These are phyloP conservation scores for Entomortierella beljakovae DNA, from an alignment of 192 early-diverging fungal genomes.

Conservation along the genomic window DNA sequence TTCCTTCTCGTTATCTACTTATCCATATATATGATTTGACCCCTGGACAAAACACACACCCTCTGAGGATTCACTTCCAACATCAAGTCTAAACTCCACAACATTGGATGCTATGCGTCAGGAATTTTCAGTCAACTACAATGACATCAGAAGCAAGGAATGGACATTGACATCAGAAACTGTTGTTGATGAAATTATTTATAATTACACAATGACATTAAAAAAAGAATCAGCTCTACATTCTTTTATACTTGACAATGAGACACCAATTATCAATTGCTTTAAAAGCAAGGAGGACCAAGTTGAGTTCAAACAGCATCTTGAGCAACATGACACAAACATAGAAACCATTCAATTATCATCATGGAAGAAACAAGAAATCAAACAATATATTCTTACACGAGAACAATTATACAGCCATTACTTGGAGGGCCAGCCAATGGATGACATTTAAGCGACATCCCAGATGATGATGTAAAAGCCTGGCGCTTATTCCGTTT, in stretches of 20 bases:
- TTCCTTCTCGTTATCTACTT: too few species aligned
- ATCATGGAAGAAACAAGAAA: neutral
- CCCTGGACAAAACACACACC: too few species aligned
- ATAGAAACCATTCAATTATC: neutral
- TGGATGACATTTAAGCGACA: slow-evolving; percentile 1
- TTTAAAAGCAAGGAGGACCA: neutral
- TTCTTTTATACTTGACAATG: neutral
- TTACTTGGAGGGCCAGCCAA: neutral
- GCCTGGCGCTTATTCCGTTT: neutral
- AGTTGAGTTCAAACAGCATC: neutral
- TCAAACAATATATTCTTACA: neutral
- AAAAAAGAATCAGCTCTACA: neutral
- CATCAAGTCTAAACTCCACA: slow-evolving; percentile 2
- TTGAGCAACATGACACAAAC: neutral
- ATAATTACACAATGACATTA: neutral
- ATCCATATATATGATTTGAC: too few species aligned
- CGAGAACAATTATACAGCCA: neutral
- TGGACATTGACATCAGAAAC: neutral
- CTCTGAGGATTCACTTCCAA: neutral
- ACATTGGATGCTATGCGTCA: slow-evolving; percentile 1
- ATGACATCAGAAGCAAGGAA: neutral
- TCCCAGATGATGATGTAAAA: neutral
- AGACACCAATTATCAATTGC: neutral
- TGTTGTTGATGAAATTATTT: neutral
- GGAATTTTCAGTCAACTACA: slow-evolving; percentile 2